These are phyloP conservation scores for Guadua angustifolia DNA, from an alignment of 176 grass and related monocot genomes.

Conservation along the genomic window DNA sequence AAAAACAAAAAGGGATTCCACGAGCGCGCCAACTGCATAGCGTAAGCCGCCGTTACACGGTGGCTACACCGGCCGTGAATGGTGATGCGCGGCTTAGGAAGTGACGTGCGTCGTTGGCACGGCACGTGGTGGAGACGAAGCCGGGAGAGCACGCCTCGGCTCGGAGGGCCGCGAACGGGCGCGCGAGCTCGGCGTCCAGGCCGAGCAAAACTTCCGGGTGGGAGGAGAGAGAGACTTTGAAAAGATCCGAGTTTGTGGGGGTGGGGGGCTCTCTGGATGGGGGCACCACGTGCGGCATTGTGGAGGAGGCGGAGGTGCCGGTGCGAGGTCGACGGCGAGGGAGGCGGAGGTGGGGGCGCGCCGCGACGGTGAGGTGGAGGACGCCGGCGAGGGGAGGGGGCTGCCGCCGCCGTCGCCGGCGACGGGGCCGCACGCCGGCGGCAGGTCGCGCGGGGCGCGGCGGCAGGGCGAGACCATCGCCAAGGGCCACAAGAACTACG, in stretches of 20 bases:
- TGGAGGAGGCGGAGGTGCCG: constrained; percentile 38
- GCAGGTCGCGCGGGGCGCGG: constrained; percentile 54
- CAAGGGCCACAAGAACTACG: constrained; percentile 98
- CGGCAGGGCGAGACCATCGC: constrained; percentile 87
- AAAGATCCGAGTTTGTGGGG: constrained; percentile 50
- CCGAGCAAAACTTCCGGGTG: constrained; percentile 51
- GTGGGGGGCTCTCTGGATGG: constrained; percentile 52
- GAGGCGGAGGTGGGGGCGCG: constrained; percentile 34
- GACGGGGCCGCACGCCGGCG: constrained; percentile 48
- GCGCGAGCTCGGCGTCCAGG: constrained; percentile 53
- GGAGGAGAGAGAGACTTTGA: constrained; percentile 57
- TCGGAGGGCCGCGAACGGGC: constrained; percentile 45
- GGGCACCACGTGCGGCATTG: constrained; percentile 67
- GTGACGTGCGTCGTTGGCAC: constrained; percentile 48
- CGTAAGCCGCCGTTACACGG: too few relatives aligned
- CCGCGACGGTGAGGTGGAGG: constrained; percentile 60
- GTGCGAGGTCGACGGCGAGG: neutral
- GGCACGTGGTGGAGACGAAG: constrained; percentile 52
- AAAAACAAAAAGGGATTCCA: too few relatives aligned
- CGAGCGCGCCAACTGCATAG: too few relatives aligned
- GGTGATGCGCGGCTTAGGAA: neutral
- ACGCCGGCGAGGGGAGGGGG: constrained; percentile 56
- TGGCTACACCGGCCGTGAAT: neutral
- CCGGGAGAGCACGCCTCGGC: constrained; percentile 45
- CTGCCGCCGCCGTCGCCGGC: constrained; percentile 56